A percentile compares a stretch with the other conserved stretches of the same genome.
phyloP scores from a whole-genome alignment of 805 yeast species.

The Nakazawaea laoshanensis region DNA sequence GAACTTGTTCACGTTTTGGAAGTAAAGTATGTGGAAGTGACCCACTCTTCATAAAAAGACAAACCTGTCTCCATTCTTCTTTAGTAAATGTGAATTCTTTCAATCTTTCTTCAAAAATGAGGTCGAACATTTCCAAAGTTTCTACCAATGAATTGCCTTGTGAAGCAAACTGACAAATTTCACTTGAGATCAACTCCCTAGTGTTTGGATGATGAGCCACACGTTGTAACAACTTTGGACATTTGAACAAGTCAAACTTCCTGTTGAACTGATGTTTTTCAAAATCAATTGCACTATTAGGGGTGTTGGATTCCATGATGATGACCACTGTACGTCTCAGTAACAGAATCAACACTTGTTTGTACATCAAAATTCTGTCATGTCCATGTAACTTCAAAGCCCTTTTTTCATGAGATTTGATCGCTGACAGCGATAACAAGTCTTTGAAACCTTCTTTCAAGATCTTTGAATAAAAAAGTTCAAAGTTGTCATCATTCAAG shows the following conservation, averaged over 20 bases:
- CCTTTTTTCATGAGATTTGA: background rate
- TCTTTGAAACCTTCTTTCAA: conserved; percentile 3
- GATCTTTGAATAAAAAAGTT: background rate
- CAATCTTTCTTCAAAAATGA: conserved; percentile 1
- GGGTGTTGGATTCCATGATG: conserved; percentile 1
- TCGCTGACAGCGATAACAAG: background rate
- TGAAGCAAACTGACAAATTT: background rate
- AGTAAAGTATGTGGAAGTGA: too few species aligned
- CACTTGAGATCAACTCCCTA: background rate
- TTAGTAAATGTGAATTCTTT: background rate
- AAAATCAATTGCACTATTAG: background rate
- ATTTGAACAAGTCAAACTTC: conserved; percentile 1
- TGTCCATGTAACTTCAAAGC: background rate
- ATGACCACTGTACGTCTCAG: background rate
- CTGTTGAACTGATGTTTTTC: conserved; percentile 7
- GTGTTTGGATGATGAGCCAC: background rate
- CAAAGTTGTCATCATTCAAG: background rate
- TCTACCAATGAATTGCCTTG: conserved; percentile 1
- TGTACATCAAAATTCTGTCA: background rate
- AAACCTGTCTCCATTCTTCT: background rate
- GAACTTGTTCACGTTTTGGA: too few species aligned
- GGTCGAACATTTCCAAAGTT: conserved; percentile 1
- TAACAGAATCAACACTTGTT: background rate
- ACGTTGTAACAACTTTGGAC: background rate
- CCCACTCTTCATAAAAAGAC: too few species aligned